Conservation (phyloP, 1,284 basidiomycete species). For the Fomitiporia mediterranea region DNA sequence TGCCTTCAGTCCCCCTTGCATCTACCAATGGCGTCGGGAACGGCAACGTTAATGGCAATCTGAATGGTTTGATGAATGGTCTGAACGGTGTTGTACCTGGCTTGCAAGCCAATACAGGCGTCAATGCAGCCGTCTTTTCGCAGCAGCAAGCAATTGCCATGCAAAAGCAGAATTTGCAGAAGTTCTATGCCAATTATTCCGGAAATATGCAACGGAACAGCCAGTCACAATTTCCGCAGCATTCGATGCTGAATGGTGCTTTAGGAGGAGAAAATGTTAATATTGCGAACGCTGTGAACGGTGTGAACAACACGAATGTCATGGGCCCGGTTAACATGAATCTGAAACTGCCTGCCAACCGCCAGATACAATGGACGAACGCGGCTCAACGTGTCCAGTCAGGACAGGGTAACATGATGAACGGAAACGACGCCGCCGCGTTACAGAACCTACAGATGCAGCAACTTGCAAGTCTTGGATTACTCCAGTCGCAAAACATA, state of each 20-base stretch:
- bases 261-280: background rate
- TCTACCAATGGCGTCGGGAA: background rate
- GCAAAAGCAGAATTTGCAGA: slow-evolving; percentile 50
- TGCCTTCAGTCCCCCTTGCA: background rate
- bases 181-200: slow-evolving; percentile 35
- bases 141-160: slow-evolving; percentile 34
- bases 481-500: background rate
- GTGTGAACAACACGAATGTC: slow-evolving; percentile 34
- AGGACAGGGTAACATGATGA: background rate
- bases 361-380: slow-evolving; percentile 41
- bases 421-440: slow-evolving; percentile 1
- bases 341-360: slow-evolving; percentile 38
- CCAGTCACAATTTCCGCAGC: slow-evolving; percentile 28
- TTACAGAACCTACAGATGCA: slow-evolving; percentile 14
- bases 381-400: slow-evolving; percentile 19
- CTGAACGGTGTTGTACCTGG: slow-evolving; percentile 1
- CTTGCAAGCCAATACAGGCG: slow-evolving; percentile 24
- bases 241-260: slow-evolving; percentile 8
- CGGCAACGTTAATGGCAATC: slow-evolving; percentile 9
- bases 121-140: slow-evolving; percentile 30
- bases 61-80: slow-evolving; percentile 12
- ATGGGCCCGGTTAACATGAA: slow-evolving; percentile 33
- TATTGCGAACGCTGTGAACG: slow-evolving; percentile 30
- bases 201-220: slow-evolving; percentile 29
- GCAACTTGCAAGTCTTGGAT: slow-evolving; percentile 9